Evolutionary conservation across 108 stramenopile species (phyloP).

Genomic region (Cyclotella baltica): DNA sequence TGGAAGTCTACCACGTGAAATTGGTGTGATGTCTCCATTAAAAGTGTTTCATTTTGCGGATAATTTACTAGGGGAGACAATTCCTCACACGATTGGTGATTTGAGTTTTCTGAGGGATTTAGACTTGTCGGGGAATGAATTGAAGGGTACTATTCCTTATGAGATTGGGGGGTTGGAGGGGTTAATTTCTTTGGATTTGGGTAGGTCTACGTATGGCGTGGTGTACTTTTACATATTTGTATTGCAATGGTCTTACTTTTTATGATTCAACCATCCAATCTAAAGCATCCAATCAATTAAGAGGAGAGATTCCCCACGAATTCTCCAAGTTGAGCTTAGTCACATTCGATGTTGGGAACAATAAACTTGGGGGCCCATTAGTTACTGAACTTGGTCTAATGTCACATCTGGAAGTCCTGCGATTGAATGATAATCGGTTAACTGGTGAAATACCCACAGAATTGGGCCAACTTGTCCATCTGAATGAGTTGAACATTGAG

Average conservation of each 20-base stretch:
- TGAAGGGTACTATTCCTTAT: conserved; percentile 63
- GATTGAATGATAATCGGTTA: conserved; percentile 58
- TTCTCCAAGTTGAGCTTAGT: conserved; percentile 32
- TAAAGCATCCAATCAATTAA: conserved; percentile 35
- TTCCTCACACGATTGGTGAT: conserved; percentile 38
- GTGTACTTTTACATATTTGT: too few relatives aligned
- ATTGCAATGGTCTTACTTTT: neutral
- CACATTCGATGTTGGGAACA: conserved; percentile 41
- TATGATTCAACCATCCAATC: neutral
- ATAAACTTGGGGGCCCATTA: conserved; percentile 48
- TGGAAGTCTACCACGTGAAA: conserved; percentile 34
- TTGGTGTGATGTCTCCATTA: conserved; percentile 35
- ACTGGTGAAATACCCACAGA: conserved; percentile 48
- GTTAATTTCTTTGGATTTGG: conserved; percentile 41
- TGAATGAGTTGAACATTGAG: conserved; percentile 60
- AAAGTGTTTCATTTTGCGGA: conserved; percentile 33
- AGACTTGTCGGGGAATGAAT: conserved; percentile 49
- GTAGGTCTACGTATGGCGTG: conserved; percentile 1
- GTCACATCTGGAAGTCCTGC: conserved; percentile 38
- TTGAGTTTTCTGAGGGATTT: conserved; percentile 33
- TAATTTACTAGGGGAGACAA: conserved; percentile 30
- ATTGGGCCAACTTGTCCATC: conserved; percentile 57
- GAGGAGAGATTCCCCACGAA: conserved; percentile 41
- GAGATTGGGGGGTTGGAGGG: conserved; percentile 53
- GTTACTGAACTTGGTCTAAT: conserved; percentile 47